Base-by-base conservation (phyloP, 768 basidiomycete species). In the Sarcomyxa edulis region DNA sequence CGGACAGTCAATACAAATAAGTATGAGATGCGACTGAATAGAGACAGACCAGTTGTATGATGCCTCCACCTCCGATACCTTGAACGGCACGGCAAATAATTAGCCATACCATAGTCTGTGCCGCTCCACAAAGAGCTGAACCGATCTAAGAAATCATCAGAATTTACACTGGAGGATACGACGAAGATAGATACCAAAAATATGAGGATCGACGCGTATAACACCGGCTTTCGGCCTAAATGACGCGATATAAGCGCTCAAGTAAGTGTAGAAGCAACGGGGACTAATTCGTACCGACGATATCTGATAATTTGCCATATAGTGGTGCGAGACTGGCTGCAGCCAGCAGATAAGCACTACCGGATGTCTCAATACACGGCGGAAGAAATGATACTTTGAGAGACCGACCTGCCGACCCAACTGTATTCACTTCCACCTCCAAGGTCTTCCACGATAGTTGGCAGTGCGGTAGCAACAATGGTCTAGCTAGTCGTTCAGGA, bases 51-150 rank as follows among this genome's bases (percentile, higher is more conserved):
- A 88, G 63, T 51, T 85, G 84, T 11, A 88, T 65, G 43, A 89
- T 81, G 4, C 84, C 87, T 7, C 85, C 86, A 6, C 85, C 86
- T 18, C 89, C 89, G 21, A 91, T 78, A 7, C 89, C 89, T 54
- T 91, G 89, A 3, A 93, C 64, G 2, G 85, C 88, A 47, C 89
- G 75, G 29, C 73, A 74, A 1, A 84, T 67, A 23, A 89, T 78
- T 11, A 93, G 62, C 89, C 84, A 87, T 2, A 64, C 71, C 75
- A 91, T 82, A 39, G 38, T 78, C 54, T 91, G 82, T 0, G 89
- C 86, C 1, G 85, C 82, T 10, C 88, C 88, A 48, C 85, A 90
- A 38, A 91, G 61, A 2, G 85, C 86, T 5, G 84, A 87, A 15
- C 84, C 86, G 46, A 88, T 59, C 84, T 85, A 47, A 14, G 16